Percentiles rank a stretch among this genome's conserved stretches.
Evolutionary conservation across 805 yeast genomes (phyloP).

Genomic region (Isabelozyma pseudorhagii): DNA sequence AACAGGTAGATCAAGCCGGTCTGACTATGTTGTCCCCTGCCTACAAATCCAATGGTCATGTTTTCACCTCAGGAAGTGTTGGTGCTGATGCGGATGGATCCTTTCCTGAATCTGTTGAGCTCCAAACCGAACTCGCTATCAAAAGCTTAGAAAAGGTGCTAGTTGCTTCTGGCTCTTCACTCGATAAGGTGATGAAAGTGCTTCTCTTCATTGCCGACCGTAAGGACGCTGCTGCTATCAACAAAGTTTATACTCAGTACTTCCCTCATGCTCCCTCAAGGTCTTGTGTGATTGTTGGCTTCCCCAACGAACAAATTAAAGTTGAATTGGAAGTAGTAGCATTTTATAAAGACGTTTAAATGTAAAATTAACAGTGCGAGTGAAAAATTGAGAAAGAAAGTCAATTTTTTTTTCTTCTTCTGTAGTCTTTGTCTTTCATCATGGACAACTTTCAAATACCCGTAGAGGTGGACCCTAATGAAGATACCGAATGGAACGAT

Average conservation of each 20-base stretch:
- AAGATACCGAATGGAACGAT: constrained; percentile 99
- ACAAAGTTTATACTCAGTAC: constrained; percentile 40
- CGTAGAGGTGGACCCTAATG: constrained; percentile 89
- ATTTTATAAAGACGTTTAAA: background rate
- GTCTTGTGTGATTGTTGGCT: constrained; percentile 46
- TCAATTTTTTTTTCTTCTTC: background rate
- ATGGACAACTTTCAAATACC: constrained; percentile 55
- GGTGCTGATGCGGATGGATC: constrained; percentile 29
- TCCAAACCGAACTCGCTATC: constrained; percentile 43
- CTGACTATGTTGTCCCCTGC: constrained; percentile 7
- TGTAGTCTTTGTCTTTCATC: background rate
- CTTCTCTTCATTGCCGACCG: constrained; percentile 42
- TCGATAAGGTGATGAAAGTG: constrained; percentile 44
- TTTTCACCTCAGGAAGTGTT: constrained; percentile 15
- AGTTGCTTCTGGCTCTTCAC: constrained; percentile 39
- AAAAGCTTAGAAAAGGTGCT: constrained; percentile 36
- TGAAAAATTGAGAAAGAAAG: background rate
- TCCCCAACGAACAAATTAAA: constrained; percentile 43
- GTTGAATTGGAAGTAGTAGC: constrained; percentile 51
- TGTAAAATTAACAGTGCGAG: background rate
- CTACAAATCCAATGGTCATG: constrained; percentile 11
- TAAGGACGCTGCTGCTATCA: constrained; percentile 36
- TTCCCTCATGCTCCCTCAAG: constrained; percentile 48
- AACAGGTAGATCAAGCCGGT: constrained; percentile 2
- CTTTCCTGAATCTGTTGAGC: constrained; percentile 33